Evolutionary conservation across 148 eudicot species (phyloP).

Genomic region (Bassia scoparia): DNA sequence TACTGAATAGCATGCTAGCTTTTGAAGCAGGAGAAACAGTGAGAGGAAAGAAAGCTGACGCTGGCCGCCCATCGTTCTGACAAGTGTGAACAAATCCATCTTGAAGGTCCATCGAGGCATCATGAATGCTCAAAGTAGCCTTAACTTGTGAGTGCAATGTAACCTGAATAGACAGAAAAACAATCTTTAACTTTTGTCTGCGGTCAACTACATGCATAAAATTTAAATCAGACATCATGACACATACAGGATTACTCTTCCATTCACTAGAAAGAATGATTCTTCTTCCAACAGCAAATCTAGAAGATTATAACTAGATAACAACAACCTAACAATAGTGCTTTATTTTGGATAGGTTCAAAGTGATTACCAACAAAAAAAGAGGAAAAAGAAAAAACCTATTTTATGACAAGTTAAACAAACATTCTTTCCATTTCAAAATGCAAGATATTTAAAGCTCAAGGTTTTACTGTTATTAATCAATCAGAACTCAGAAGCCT

Average conservation of each 20-base stretch:
- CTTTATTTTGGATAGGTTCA: too few relatives aligned
- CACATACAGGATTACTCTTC: neutral
- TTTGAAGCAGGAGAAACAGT: constrained; percentile 68
- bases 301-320: neutral
- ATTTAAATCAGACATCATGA: neutral
- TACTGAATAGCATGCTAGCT: constrained; percentile 80
- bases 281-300: neutral
- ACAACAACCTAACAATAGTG: neutral
- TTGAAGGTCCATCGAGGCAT: constrained; percentile 98
- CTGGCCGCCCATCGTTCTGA: constrained; percentile 68
- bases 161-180: constrained; percentile 46
- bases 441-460: too few relatives aligned
- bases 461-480: too few relatives aligned
- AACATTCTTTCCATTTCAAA: too few relatives aligned
- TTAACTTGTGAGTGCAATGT: constrained; percentile 90
- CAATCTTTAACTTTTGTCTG: neutral
- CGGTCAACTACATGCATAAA: constrained; percentile 5
- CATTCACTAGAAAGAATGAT: neutral
- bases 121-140: constrained; percentile 72
- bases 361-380: too few relatives aligned
- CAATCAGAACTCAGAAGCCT: too few relatives aligned
- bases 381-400: too few relatives aligned
- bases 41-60: constrained; percentile 79
- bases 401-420: too few relatives aligned
- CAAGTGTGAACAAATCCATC: constrained; percentile 85